Base-by-base conservation (phyloP, 2,329 filamentous ascomycete genomes). In the Arthrobotrys conoides region DNA sequence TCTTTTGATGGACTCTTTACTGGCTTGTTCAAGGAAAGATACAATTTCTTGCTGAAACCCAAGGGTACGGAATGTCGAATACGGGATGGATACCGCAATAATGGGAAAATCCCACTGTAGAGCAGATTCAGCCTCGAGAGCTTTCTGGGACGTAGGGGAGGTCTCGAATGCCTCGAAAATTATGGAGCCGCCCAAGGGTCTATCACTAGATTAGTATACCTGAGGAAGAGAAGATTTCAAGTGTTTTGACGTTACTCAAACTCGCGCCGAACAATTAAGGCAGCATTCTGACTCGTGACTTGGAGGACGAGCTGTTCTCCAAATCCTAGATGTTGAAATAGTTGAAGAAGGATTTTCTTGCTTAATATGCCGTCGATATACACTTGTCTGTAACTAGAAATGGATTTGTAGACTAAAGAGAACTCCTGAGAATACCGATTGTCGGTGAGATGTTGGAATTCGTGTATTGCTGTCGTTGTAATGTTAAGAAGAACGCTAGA, bases 111-210 rank as follows among this genome's bases (percentile, higher is more conserved):
- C 85, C 86, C 90, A 90, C 71, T 85, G 81, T 0, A 92, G 82
- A 0, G 89, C 87, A 27, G 85, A 85, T 20, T 87, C 83, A 0
- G 88, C 83, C 0, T 86, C 85, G 1, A 91, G 84, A 0, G 90
- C 87, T 14, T 86, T 83, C 51, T 88, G 85, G 0, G 87, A 88
- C 0, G 82, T 82, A 0, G 90, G 85, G 0, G 89, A 90, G 0
- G 87, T 85, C 81, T 92, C 90, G 70, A 91, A 91, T 0, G 86
- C 85, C 82, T 92, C 90, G 57, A 91, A 88, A 71, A 89, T 18
- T 80, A 87, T 79, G 81, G 79, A 20, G 53, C 84, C 30, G 20
- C 80, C 53, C 5, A 30, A 1, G 68, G 18, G 5, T 66, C 41
- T 68, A 81, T 83, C 71, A 4, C n/a, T 67, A 51, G 55, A 22